Conservation (phyloP, 2,329 filamentous ascomycete genomes). For the Verticillium zaregamsianum region DNA sequence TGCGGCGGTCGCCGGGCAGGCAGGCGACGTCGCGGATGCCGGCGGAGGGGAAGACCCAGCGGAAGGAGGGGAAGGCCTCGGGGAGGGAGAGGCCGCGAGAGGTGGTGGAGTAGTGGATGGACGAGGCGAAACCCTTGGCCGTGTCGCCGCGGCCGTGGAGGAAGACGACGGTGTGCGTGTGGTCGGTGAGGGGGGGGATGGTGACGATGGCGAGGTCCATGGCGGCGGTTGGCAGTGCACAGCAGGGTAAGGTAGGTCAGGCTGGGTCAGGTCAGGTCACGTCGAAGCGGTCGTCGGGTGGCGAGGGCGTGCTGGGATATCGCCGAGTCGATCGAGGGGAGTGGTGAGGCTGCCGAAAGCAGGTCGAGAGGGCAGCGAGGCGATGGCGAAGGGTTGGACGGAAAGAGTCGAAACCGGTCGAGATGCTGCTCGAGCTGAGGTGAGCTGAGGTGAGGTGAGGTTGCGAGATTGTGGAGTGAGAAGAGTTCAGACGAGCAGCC, state of each 20-base stretch:
- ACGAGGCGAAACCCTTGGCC: constrained; percentile 24
- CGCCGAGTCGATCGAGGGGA: not conserved
- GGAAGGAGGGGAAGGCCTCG: constrained; percentile 37
- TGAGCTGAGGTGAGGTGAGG: not conserved
- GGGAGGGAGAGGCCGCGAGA: constrained; percentile 27
- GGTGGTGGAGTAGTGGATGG: constrained; percentile 24
- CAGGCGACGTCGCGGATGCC: constrained; percentile 22
- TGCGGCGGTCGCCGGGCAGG: constrained; percentile 8
- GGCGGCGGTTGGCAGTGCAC: not conserved
- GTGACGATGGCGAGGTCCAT: constrained; percentile 9
- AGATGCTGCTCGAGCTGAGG: not conserved
- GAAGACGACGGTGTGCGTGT: constrained; percentile 40
- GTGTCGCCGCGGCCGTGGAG: constrained; percentile 41
- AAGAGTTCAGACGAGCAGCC: not conserved
- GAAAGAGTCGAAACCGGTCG: not conserved
- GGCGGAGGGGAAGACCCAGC: constrained; percentile 46
- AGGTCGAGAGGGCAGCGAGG: not conserved
- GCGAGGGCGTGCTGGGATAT: not conserved
- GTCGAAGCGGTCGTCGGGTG: not conserved
- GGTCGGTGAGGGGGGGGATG: constrained; percentile 15
- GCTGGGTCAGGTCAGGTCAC: too few species aligned
- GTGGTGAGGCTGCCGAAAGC: not conserved
- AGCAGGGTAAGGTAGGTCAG: too few species aligned
- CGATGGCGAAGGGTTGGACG: not conserved
- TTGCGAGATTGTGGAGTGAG: not conserved